Conservation (phyloP, 805 yeast species). For the Priceomyces medius region DNA sequence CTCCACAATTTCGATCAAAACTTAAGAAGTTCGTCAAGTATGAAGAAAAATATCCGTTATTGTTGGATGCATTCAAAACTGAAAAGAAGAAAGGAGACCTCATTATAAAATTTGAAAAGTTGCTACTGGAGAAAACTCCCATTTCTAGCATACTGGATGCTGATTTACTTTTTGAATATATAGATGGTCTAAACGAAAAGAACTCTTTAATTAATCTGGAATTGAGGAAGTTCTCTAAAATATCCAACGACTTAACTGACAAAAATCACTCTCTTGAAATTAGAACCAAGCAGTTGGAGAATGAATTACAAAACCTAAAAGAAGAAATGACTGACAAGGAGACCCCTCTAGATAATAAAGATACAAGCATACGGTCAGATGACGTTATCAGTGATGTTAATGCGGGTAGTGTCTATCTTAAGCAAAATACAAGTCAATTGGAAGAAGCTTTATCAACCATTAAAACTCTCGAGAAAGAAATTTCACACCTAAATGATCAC, state of each 20-base stretch:
- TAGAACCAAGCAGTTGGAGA: not conserved
- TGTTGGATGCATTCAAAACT: conserved; percentile 79
- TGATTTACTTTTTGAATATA: conserved; percentile 65
- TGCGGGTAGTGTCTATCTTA: not conserved
- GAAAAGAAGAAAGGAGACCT: conserved; percentile 69
- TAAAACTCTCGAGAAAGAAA: not conserved
- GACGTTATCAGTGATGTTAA: not conserved
- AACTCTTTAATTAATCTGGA: conserved; percentile 64
- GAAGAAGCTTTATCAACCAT: not conserved
- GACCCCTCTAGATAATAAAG: not conserved
- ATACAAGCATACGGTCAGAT: not conserved
- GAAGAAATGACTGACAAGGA: not conserved
- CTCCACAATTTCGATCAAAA: conserved; percentile 58
- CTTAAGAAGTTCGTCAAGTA: conserved; percentile 77
- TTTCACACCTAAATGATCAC: not conserved
- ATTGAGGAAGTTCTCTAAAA: conserved; percentile 47
- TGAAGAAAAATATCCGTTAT: conserved; percentile 84
- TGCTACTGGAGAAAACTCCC: conserved; percentile 79
- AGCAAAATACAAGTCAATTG: not conserved
- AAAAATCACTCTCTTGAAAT: not conserved
- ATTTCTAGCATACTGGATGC: conserved; percentile 71
- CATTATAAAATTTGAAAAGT: conserved; percentile 61
- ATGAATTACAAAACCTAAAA: not conserved
- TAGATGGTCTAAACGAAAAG: conserved; percentile 61
- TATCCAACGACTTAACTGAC: conserved; percentile 15